Percentiles rank a stretch among this genome's conserved stretches.
These are phyloP conservation scores for Erigeron canadensis DNA, from an alignment of 129 eudicot species.

Conservation along the genomic window DNA sequence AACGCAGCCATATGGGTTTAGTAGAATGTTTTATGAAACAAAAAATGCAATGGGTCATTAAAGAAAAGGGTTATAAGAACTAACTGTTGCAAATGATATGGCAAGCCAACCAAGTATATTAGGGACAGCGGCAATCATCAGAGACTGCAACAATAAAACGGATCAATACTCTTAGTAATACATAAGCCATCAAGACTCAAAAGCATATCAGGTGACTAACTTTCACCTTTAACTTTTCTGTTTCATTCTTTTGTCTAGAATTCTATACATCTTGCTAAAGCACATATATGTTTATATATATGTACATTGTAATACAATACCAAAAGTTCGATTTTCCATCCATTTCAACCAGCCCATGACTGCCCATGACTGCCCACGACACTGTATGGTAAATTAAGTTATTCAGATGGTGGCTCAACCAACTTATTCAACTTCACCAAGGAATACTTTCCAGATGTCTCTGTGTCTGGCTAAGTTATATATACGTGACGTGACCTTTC, in stretches of 20 bases:
- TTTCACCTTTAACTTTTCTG: not conserved
- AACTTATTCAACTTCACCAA: too few species aligned
- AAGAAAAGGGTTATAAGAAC: conserved; percentile 28
- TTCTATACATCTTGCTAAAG: not conserved
- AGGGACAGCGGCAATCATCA: conserved; percentile 97
- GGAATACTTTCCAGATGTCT: too few species aligned
- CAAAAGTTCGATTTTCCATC: too few species aligned
- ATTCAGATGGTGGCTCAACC: too few species aligned
- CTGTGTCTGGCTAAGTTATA: too few species aligned
- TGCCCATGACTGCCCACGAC: too few species aligned
- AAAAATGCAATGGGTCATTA: not conserved
- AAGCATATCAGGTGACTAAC: conserved; percentile 12
- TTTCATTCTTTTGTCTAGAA: not conserved
- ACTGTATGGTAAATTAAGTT: too few species aligned
- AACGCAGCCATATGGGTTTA: not conserved
- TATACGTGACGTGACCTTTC: too few species aligned
- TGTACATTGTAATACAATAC: too few species aligned
- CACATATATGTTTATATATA: not conserved
- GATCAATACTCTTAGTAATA: not conserved
- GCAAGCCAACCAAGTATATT: conserved; percentile 94
- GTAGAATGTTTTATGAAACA: not conserved
- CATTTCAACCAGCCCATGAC: too few species aligned
- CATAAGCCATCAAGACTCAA: not conserved
- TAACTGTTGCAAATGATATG: conserved; percentile 82
- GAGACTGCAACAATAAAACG: conserved; percentile 56